Evolutionary conservation across 176 grass and related monocot genomes (phyloP).

Genomic region (Oryza nivara): DNA sequence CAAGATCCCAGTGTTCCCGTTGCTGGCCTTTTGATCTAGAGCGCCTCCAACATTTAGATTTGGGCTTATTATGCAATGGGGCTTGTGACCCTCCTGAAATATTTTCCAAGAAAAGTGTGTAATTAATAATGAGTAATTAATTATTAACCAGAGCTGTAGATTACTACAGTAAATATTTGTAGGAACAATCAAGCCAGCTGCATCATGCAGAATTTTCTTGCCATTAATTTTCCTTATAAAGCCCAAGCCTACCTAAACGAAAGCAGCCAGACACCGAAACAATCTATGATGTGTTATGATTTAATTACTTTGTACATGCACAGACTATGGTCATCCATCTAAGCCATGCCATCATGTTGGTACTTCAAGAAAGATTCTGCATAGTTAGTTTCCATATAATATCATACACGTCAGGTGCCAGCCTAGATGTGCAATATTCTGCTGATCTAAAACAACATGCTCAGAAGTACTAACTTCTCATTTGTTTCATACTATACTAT

Average conservation of each 20-base stretch:
- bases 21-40: conserved; percentile 75
- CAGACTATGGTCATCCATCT: neutral
- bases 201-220: neutral
- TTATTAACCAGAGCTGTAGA: neutral
- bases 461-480: conserved; percentile 18
- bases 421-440: conserved; percentile 6
- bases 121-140: neutral
- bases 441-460: conserved; percentile 21
- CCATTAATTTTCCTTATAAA: neutral
- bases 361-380: neutral
- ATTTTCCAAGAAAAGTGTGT: conserved; percentile 22
- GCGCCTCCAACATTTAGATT: conserved; percentile 79
- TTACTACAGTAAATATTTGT: neutral
- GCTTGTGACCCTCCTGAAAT: conserved; percentile 87
- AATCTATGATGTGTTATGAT: neutral
- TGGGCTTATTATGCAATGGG: conserved; percentile 82
- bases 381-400: neutral
- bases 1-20: conserved; percentile 83
- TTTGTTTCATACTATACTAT: conserved; percentile 16
- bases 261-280: neutral
- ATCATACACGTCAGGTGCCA: conserved; percentile 14
- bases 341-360: neutral
- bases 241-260: neutral
- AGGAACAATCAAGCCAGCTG: conserved; percentile 19
- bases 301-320: conserved; percentile 1